Base-by-base conservation (phyloP, 139 green algal species). In the Tetradesmus lagerheimii region DNA sequence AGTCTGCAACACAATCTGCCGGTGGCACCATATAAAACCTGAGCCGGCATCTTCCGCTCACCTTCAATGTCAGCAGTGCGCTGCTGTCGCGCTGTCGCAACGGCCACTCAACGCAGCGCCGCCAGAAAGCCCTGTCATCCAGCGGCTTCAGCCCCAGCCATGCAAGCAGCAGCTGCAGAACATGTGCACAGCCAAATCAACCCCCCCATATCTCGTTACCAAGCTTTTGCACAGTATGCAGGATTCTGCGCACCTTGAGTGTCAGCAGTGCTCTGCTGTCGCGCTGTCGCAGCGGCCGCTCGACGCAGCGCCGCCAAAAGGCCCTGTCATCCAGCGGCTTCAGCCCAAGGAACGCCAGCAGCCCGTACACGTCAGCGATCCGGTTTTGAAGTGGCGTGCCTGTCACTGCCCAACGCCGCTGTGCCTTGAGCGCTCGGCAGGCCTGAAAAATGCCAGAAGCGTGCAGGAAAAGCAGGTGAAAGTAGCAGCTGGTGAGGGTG, bases 311-410 rank as follows among this genome's bases (percentile, higher is more conserved):
- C 41, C 57, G 35, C 77, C 77, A 91, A 27, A 75, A 96, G 5
- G 80, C 43, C n/a, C 86, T 85, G 47, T 85, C 66, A 45, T 76
- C 35, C 62, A 71, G 57, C 57, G 57, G 57, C 20, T 76, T 87
- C 27, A 87, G 53, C 4, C 53, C 53, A 34, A 87, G 31, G 53
- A 87, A 87, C 18, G 57, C 81, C 81, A 37, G n/a, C n/a, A 38
- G 67, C n/a, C n/a, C 67, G 67, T 39, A 78, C n/a, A 38, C 91
- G 86, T 97, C 95, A 1, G 25, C 29, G 53, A 96, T 41, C 11
- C 80, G 89, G 67, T 83, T 83, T 37, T 94, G 92, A 57, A 97
- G 91, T 23, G 95, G 95, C 4, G 95, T 97, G 77, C 95, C 95
- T 39, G 91, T 93, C 14, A 94, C 86, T n/a, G 88, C 91, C 94